Conservation (phyloP, 257 asterid species). For the Solanum commersonii region DNA sequence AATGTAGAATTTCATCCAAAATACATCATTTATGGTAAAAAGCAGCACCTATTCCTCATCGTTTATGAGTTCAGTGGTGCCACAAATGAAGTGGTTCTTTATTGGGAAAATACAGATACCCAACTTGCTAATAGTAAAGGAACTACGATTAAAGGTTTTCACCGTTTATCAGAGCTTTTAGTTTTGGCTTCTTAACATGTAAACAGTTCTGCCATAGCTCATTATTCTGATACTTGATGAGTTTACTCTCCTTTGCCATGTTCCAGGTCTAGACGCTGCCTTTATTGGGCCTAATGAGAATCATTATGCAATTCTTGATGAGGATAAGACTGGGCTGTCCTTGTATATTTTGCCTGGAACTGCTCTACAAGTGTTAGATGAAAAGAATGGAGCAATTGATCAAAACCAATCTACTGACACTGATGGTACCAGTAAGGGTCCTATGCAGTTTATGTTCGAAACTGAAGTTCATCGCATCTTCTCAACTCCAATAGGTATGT, state of each 20-base stretch:
- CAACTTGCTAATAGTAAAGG: conserved; percentile 77
- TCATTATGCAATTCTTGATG: conserved; percentile 87
- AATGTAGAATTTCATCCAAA: conserved; percentile 77
- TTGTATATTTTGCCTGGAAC: conserved; percentile 73
- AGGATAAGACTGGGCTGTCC: conserved; percentile 85
- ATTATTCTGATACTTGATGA: neutral
- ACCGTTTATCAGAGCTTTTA: conserved; percentile 3
- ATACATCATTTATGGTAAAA: conserved; percentile 62
- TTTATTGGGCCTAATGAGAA: conserved; percentile 81
- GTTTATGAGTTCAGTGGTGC: conserved; percentile 69
- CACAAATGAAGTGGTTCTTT: conserved; percentile 71
- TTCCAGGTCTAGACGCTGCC: conserved; percentile 90
- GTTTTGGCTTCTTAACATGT: conserved; percentile 1
- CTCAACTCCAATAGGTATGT: conserved; percentile 90
- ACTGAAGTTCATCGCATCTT: conserved; percentile 87
- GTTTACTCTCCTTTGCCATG: conserved; percentile 9
- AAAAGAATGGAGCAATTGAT: conserved; percentile 35
- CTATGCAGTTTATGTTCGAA: conserved; percentile 82
- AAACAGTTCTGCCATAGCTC: neutral
- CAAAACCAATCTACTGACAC: conserved; percentile 43
- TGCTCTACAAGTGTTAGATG: conserved; percentile 46
- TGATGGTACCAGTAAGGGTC: conserved; percentile 76
- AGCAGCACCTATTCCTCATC: conserved; percentile 85
- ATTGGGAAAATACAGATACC: conserved; percentile 94
- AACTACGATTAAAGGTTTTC: conserved; percentile 68